Base-by-base conservation (phyloP, 2,329 filamentous ascomycete species). In the Cercospora sp. region DNA sequence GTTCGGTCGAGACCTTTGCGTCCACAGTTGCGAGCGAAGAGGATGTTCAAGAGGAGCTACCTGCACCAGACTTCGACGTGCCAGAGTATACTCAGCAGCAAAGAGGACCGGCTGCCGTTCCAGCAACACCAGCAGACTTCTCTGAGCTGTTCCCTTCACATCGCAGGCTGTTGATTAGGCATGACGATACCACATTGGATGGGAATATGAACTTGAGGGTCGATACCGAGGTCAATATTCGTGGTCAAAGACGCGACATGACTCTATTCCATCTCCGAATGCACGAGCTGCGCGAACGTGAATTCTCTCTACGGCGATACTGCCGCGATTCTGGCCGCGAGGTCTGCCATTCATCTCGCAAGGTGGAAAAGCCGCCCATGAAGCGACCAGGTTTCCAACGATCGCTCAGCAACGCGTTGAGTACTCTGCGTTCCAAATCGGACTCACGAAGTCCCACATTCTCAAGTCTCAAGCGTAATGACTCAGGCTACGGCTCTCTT, bases 141-240 rank as follows among this genome's bases (percentile, higher is more conserved):
- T 90, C 89, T 28, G 86, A 89, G 64, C 86, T 97, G 63, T 99
- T 97, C 79, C 94, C 95, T 10, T 96, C 94, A 8, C 86, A 90
- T 73, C 89, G 93, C 78, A 88, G 91, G 66, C 82, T 98, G 63
- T 88, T 88, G 40, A 93, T 99, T 76, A 89, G 91, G 30, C 94
- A 98, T 78, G 95, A 98, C 78, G 93, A 97, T 80, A 88, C 92
- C 60, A 95, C 93, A 0, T 81, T 90, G 3, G 94, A 99, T 78
- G 94, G 94, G 40, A 97, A 97, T 83, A 96, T 97, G 93, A 98
- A 98, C 78, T 85, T 99, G 66, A 90, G 94, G 34, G 86, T 98
- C 67, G 94, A 97, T 78, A 94, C 92, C 5, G 84, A 91, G 70
- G 87, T 92, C 57, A 81, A 82, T 28, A 81, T 83, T 28, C 85